Percentiles rank a stretch among this genome's conserved stretches.
These are phyloP conservation scores for Acacia pycnantha DNA, from an alignment of 331 rosid species.

Conservation along the genomic window DNA sequence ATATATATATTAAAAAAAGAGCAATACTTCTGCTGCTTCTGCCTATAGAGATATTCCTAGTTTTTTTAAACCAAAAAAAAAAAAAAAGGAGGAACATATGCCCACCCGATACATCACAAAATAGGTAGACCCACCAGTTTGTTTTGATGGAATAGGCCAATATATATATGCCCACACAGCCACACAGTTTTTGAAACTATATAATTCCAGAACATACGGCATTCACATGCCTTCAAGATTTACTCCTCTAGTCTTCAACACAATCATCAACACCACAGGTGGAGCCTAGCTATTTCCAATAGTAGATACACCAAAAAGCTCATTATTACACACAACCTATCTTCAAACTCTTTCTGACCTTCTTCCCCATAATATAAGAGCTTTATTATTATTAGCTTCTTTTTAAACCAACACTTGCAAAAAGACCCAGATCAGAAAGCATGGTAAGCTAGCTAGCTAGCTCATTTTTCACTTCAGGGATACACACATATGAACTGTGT, in stretches of 20 bases:
- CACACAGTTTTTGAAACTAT: slow-evolving; percentile 29
- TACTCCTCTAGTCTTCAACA: neutral
- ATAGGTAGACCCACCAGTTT: neutral
- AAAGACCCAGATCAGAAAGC: slow-evolving; percentile 11
- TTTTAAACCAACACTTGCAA: neutral
- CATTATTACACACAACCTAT: neutral
- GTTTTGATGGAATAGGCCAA: neutral
- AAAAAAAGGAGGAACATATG: neutral
- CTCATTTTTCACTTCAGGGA: slow-evolving; percentile 5
- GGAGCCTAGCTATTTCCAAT: slow-evolving; percentile 3
- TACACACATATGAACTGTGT: neutral
- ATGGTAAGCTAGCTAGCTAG: slow-evolving; percentile 31
- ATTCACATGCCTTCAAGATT: neutral
- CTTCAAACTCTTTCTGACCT: neutral
- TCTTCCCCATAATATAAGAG: neutral
- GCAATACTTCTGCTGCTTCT: no score
- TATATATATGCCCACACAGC: slow-evolving; percentile 3
- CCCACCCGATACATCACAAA: neutral
- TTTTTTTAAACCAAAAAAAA: neutral
- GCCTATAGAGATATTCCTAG: neutral
- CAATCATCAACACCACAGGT: slow-evolving; percentile 20
- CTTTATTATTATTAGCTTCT: neutral
- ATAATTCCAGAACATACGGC: slow-evolving; percentile 26
- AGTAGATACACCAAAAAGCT: neutral
- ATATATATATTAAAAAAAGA: no score